Evolutionary conservation across 1,284 basidiomycete genomes (phyloP).

Genomic region (Exobasidium cylindrosporum): DNA sequence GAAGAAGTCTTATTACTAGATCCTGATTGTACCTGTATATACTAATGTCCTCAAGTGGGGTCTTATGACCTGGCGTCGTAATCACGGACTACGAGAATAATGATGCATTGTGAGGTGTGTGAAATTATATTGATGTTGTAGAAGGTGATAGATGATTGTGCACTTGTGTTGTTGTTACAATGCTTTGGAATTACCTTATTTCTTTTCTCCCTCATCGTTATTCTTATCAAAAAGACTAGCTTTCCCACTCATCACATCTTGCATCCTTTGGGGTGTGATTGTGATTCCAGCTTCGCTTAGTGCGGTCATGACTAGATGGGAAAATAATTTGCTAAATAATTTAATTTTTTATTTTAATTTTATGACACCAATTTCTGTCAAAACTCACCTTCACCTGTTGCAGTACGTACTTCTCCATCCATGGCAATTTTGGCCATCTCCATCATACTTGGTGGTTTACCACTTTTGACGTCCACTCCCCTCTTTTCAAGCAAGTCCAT

Average conservation of each 20-base stretch:
- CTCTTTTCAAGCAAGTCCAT: slow-evolving; percentile 11
- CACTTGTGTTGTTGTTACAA: no score
- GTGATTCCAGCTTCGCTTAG: not conserved
- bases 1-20: not conserved
- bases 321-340: no score
- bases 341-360: not conserved
- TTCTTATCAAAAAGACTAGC: not conserved
- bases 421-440: slow-evolving; percentile 8
- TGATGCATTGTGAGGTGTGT: no score
- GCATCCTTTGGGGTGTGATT: slow-evolving; percentile 1
- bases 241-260: not conserved
- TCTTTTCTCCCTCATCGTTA: not conserved
- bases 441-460: slow-evolving; percentile 8
- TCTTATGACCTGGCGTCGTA: no score
- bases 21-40: no score
- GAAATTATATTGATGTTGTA: no score
- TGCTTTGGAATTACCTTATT: not conserved
- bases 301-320: slow-evolving; percentile 1
- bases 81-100: no score
- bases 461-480: slow-evolving; percentile 8
- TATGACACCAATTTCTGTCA: not conserved
- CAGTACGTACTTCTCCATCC: not conserved
- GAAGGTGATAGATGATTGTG: no score
- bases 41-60: no score
- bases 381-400: slow-evolving; percentile 1